A percentile compares a stretch with the other conserved stretches of the same genome.
These are phyloP conservation scores for Pyrenophora graminea DNA, from an alignment of 2,329 filamentous ascomycete genomes.

Conservation along the genomic window DNA sequence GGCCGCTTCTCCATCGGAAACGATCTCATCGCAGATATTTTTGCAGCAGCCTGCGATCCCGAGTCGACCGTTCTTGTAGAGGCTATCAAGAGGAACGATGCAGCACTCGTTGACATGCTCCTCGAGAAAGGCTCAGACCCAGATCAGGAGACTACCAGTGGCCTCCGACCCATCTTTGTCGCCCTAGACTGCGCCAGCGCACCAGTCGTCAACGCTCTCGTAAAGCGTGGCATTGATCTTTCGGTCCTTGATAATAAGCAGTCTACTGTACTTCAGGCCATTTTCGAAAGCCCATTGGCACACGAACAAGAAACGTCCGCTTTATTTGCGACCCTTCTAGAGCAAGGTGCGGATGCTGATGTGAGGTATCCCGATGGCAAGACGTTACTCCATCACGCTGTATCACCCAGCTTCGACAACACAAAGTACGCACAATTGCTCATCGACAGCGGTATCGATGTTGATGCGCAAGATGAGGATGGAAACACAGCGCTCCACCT, in stretches of 20 bases:
- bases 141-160: constrained; percentile 28
- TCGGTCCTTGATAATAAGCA: constrained; percentile 28
- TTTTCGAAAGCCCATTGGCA: constrained; percentile 28
- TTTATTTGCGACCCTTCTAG: constrained; percentile 31
- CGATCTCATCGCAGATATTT: constrained; percentile 41
- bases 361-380: constrained; percentile 33
- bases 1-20: constrained; percentile 35
- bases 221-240: constrained; percentile 37
- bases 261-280: constrained; percentile 32
- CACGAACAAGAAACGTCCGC: constrained; percentile 31
- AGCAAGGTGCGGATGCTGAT: constrained; percentile 27
- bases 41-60: constrained; percentile 38
- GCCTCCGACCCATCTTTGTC: constrained; percentile 34
- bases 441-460: constrained; percentile 26
- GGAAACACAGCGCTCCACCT: constrained; percentile 37
- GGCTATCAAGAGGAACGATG: constrained; percentile 38
- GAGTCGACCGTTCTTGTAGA: constrained; percentile 41
- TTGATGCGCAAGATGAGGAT: constrained; percentile 27
- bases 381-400: constrained; percentile 38
- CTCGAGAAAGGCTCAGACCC: constrained; percentile 38
- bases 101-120: constrained; percentile 35
- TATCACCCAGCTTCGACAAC: constrained; percentile 20
- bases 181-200: constrained; percentile 33
- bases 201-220: constrained; percentile 32
- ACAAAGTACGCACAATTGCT: constrained; percentile 28